Conservation (phyloP, 495 filamentous ascomycete genomes). For the Pseudomonodictys pantanalensis region DNA sequence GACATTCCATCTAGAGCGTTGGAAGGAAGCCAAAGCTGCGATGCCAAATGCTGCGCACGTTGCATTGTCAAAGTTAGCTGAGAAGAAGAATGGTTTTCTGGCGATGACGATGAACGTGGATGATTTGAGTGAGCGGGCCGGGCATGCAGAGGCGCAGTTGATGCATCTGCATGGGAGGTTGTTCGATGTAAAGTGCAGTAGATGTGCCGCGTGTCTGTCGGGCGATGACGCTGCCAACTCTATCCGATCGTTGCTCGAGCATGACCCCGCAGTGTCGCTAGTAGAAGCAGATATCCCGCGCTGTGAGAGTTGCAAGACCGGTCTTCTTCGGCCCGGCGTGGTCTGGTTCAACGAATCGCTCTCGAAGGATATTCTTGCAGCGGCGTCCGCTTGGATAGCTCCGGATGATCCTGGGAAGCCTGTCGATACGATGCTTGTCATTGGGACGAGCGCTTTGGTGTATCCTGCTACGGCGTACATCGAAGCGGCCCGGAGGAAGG, state of each 20-base stretch:
- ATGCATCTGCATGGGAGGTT: conserved; percentile 17
- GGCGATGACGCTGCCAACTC: not conserved
- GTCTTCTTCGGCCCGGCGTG: conserved; percentile 24
- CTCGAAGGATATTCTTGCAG: not conserved
- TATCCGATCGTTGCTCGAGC: not conserved
- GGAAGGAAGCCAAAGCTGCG: conserved; percentile 13
- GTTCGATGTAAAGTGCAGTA: conserved; percentile 18
- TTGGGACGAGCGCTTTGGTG: conserved; percentile 27
- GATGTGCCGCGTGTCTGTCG: not conserved
- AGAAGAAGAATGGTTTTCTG: conserved; percentile 5
- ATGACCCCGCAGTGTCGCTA: not conserved
- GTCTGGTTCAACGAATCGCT: conserved; percentile 21
- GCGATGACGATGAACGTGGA: conserved; percentile 28
- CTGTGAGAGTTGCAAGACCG: conserved; percentile 5
- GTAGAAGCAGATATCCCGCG: conserved; percentile 1
- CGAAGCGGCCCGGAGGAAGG: conserved; percentile 17
- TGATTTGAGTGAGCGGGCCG: conserved; percentile 18
- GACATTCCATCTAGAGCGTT: conserved; percentile 21
- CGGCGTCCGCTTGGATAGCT: conserved; percentile 6
- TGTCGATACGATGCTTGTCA: conserved; percentile 28
- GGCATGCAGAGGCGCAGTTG: conserved; percentile 12
- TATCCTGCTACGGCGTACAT: conserved; percentile 29
- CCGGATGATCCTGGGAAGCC: not conserved
- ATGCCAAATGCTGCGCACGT: conserved; percentile 24
- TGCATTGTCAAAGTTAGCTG: conserved; percentile 15